Base-by-base conservation (phyloP, 2,329 filamentous ascomycete species). In the Colletotrichum musicola region DNA sequence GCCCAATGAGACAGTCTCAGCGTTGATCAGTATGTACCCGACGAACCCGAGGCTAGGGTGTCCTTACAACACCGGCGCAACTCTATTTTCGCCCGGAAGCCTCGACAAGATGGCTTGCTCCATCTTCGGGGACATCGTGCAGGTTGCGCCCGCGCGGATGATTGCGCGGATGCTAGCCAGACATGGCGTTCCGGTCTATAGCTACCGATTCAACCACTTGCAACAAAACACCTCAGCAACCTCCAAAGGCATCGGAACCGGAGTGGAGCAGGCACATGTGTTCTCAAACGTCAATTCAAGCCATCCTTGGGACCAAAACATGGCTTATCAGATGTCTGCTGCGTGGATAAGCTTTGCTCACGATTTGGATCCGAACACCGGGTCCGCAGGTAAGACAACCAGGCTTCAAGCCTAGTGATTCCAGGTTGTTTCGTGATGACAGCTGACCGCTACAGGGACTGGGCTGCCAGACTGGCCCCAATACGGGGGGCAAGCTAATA, bases 121-220 rank as follows among this genome's bases (percentile, higher is more conserved):
- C 6, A 61, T 61, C 2, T 44, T 61, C 4, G 47, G 58, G 0
- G 58, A 61, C 3, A 53, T 53, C 6, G 47, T 61, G 6, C 58
- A 53, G 16, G 42, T 61, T 10, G 58, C 27, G 0, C 58, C 58
- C 0, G 82, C 84, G 1, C 85, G 88, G 2, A 87, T 81, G 71
- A 76, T 77, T 7, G 89, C 89, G 27, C 89, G 91, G 76, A 79
- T 79, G 9, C 88, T 86, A 83, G 79, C 86, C 10, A 77, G 78
- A 7, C 75, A 80, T 35, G 78, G 79, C 9, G 73, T 87, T 1
- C 79, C 84, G 18, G 86, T 86, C 4, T 91, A 88, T 79, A 86
- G 84, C 54, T 86, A 85, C 76, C 78, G 81, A 40, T 85, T 84
- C 71, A 79, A 85, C 61, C 75, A 77, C 62, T 74, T 76, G 5